phyloP scores from a whole-genome alignment of 371 early-diverging fungal species.

The Mortierella sp. region DNA sequence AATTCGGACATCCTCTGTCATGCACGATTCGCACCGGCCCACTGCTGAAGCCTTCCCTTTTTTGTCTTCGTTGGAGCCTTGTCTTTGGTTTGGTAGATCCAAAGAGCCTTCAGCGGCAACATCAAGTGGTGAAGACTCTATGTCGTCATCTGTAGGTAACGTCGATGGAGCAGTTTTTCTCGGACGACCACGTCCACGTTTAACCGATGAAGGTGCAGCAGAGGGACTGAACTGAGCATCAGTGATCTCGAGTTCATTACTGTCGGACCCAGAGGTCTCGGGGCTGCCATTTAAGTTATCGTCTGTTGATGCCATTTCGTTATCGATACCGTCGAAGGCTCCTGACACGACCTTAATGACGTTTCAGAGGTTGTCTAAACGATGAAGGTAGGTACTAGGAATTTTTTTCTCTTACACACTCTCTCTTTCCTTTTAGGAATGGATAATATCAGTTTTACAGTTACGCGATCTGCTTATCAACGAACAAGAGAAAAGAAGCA shows the following conservation, averaged over 20 bases:
- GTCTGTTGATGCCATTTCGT: background rate
- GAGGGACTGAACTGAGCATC: background rate
- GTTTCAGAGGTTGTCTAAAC: background rate
- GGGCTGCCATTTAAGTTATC: background rate
- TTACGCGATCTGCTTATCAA: background rate
- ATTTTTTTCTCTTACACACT: too few species aligned
- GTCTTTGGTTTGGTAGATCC: background rate
- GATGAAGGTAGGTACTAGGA: background rate
- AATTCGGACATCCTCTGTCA: background rate
- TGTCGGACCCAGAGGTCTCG: background rate
- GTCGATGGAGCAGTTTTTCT: conserved; percentile 1
- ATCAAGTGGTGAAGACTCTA: background rate
- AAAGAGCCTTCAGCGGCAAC: background rate
- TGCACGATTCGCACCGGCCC: conserved; percentile 29
- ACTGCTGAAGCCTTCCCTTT: background rate
- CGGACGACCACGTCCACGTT: conserved; percentile 34
- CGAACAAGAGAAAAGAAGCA: background rate
- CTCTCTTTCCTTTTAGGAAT: too few species aligned
- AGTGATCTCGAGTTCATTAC: background rate
- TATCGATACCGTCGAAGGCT: background rate
- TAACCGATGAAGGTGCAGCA: background rate
- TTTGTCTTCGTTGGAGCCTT: background rate
- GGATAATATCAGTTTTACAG: background rate
- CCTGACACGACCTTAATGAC: background rate
- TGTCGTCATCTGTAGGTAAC: background rate